Percentiles rank a stretch among this genome's conserved stretches.
Evolutionary conservation across 371 early-diverging fungal genomes (phyloP).

Genomic region (Quaeritorhiza haematococci): DNA sequence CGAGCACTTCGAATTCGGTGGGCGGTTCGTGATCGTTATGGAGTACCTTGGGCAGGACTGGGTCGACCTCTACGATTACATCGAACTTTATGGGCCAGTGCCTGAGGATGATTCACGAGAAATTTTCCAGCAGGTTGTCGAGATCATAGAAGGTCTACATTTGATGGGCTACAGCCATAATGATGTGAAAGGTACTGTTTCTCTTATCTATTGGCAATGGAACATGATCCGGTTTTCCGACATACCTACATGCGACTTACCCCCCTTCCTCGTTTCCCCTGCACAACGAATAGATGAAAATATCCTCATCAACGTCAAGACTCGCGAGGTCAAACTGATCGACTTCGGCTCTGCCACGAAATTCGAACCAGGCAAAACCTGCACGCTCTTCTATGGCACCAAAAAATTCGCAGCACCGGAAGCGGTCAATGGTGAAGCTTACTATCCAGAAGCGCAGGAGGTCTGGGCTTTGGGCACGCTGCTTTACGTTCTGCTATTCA

Average conservation of each 20-base stretch:
- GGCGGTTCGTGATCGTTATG: constrained; percentile 38
- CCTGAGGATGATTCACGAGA: constrained; percentile 24
- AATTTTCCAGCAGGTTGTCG: constrained; percentile 39
- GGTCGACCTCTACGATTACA: constrained; percentile 46
- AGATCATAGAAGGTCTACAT: constrained; percentile 27
- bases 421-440: constrained; percentile 29
- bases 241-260: background rate
- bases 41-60: constrained; percentile 49
- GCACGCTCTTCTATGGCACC: constrained; percentile 42
- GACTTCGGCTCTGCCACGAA: constrained; percentile 47
- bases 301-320: constrained; percentile 42
- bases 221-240: background rate
- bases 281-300: constrained; percentile 38
- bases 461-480: constrained; percentile 50
- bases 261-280: constrained; percentile 1
- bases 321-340: constrained; percentile 41
- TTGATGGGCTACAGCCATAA: constrained; percentile 37
- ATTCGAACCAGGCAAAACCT: constrained; percentile 20
- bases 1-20: constrained; percentile 26
- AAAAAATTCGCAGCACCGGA: constrained; percentile 48
- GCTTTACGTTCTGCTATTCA: constrained; percentile 43
- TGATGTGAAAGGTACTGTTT: constrained; percentile 42
- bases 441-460: constrained; percentile 39
- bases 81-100: constrained; percentile 44
- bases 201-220: background rate